Evolutionary conservation across 345 rosid genomes (phyloP).

Genomic region (Lepidium aucheri): DNA sequence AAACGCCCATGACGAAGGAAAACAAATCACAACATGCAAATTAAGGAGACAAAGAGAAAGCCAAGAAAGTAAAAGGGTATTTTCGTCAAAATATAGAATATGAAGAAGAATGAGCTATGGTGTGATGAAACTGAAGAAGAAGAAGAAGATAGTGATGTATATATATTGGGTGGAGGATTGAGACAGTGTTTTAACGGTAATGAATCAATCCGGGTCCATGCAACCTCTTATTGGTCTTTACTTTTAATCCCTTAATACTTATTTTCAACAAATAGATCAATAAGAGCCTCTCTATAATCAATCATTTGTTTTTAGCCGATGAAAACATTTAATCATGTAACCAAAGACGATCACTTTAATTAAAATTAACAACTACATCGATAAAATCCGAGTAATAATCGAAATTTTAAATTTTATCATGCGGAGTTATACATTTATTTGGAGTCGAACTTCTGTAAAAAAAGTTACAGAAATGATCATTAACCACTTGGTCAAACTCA

Average conservation of each 20-base stretch:
- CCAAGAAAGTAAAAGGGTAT: background rate
- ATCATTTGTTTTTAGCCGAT: too few relatives aligned
- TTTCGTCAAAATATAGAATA: background rate
- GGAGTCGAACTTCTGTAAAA: too few relatives aligned
- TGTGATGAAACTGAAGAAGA: conserved; percentile 14
- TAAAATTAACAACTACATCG: too few relatives aligned
- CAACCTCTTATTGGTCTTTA: conserved; percentile 11
- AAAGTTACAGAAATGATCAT: too few relatives aligned
- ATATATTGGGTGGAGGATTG: conserved; percentile 13
- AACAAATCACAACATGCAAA: conserved; percentile 5
- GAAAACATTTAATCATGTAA: too few relatives aligned
- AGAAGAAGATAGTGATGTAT: conserved; percentile 15
- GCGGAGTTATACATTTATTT: too few relatives aligned
- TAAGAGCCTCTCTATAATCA: too few relatives aligned
- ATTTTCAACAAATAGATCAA: too few relatives aligned
- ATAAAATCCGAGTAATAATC: too few relatives aligned
- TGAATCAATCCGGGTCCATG: conserved; percentile 27
- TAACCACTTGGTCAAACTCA: too few relatives aligned
- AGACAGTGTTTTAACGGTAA: conserved; percentile 22
- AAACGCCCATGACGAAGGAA: conserved; percentile 20
- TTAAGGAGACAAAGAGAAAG: background rate
- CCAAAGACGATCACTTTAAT: too few relatives aligned
- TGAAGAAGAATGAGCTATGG: background rate
- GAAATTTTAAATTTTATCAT: too few relatives aligned
- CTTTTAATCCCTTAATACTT: background rate